These are phyloP conservation scores for Ammopiptanthus mongolicus DNA, from an alignment of 306 rosid genomes.

Conservation along the genomic window DNA sequence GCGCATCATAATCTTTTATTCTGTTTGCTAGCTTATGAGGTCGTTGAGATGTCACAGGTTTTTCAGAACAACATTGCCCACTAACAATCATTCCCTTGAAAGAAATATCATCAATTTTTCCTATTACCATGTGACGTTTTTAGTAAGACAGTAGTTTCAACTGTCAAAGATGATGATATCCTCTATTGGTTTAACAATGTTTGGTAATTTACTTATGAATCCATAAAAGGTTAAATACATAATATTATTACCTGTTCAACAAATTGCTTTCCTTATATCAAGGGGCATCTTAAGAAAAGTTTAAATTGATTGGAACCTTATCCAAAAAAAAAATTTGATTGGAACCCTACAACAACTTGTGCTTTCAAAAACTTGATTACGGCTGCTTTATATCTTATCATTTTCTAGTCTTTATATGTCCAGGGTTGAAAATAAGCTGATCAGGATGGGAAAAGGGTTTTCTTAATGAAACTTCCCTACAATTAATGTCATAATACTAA, in stretches of 20 bases:
- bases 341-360: conserved; percentile 11
- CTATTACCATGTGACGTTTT: background rate
- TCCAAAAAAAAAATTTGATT: conserved; percentile 30
- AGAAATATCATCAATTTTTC: conserved; percentile 8
- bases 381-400: conserved; percentile 24
- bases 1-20: conserved; percentile 21
- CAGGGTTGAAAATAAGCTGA: conserved; percentile 14
- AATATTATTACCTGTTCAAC: background rate
- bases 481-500: conserved; percentile 31
- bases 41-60: conserved; percentile 44
- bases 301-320: conserved; percentile 18
- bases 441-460: background rate
- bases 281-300: conserved; percentile 16
- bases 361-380: conserved; percentile 19
- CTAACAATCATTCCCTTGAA: conserved; percentile 36
- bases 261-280: conserved; percentile 13
- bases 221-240: background rate
- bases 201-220: background rate
- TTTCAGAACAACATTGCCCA: conserved; percentile 22
- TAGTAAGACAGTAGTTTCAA: conserved; percentile 12
- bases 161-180: conserved; percentile 15
- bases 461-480: conserved; percentile 29
- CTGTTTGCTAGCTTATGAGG: background rate
- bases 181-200: conserved; percentile 6
- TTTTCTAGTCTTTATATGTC: background rate